Percentiles rank a stretch among this genome's conserved stretches.
phyloP scores from a whole-genome alignment of 2,329 filamentous ascomycete genomes.

The Alternaria conjuncta region DNA sequence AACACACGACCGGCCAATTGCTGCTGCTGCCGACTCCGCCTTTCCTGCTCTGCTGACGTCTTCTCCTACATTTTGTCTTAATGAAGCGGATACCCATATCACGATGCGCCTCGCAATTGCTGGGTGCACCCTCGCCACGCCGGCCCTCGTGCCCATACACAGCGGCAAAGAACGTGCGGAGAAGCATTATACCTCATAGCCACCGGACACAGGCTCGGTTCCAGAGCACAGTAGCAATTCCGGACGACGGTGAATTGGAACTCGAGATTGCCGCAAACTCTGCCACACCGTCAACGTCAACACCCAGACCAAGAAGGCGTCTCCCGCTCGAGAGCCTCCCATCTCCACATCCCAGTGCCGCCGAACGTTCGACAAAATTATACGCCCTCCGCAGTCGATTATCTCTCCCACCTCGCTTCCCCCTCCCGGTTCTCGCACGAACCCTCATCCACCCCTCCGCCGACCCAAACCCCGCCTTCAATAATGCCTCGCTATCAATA shows the following conservation, averaged over 20 bases:
- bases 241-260: conserved; percentile 14
- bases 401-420: conserved; percentile 79
- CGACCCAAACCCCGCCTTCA: conserved; percentile 79
- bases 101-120: conserved; percentile 66
- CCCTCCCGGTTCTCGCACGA: conserved; percentile 83
- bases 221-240: conserved; percentile 27
- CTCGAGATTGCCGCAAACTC: conserved; percentile 21
- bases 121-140: conserved; percentile 54
- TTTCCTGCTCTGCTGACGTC: conserved; percentile 12
- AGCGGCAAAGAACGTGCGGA: conserved; percentile 25
- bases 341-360: conserved; percentile 73
- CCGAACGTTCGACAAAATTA: conserved; percentile 81
- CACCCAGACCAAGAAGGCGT: conserved; percentile 12
- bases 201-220: conserved; percentile 37
- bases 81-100: conserved; percentile 70
- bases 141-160: conserved; percentile 49
- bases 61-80: conserved; percentile 21
- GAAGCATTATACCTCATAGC: conserved; percentile 36
- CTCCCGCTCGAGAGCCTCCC: conserved; percentile 59
- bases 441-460: conserved; percentile 86
- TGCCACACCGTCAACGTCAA: not conserved
- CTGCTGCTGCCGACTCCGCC: conserved; percentile 26
- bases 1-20: conserved; percentile 34
- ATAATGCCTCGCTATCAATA: conserved; percentile 83
- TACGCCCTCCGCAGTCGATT: conserved; percentile 91